phyloP scores from a whole-genome alignment of 306 rosid genomes.

The Vigna radiata region DNA sequence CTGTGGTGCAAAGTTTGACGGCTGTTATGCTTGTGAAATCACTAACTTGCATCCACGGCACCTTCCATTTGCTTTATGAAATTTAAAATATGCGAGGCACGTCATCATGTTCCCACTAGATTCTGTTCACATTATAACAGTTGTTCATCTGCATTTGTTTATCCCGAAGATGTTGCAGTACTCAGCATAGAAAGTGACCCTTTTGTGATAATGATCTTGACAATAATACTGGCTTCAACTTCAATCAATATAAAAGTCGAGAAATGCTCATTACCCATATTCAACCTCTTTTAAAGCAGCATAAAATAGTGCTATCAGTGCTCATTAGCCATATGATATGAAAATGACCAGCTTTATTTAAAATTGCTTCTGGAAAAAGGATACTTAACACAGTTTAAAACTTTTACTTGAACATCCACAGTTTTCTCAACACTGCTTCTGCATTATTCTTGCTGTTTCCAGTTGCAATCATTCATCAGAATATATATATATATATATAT shows the following conservation, averaged over 20 bases:
- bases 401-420: background rate
- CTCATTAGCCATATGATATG: conserved; percentile 7
- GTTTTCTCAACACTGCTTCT: background rate
- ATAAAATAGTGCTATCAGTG: conserved; percentile 18
- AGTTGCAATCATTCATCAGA: background rate
- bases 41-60: background rate
- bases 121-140: conserved; percentile 52
- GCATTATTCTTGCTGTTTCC: background rate
- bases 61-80: conserved; percentile 6
- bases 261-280: background rate
- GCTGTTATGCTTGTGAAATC: background rate
- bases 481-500: background rate
- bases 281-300: background rate
- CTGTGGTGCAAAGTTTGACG: background rate
- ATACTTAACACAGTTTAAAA: background rate
- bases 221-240: background rate
- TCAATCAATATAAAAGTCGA: background rate
- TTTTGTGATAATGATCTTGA: background rate
- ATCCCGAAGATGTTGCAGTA: background rate
- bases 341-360: conserved; percentile 13
- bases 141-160: background rate
- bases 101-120: conserved; percentile 41
- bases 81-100: conserved; percentile 5
- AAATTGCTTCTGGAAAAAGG: background rate
- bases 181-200: conserved; percentile 41